A percentile compares a stretch with the other conserved stretches of the same genome.
These are phyloP conservation scores for Thuja plicata DNA, from an alignment of 83 land plant genomes.

Conservation along the genomic window DNA sequence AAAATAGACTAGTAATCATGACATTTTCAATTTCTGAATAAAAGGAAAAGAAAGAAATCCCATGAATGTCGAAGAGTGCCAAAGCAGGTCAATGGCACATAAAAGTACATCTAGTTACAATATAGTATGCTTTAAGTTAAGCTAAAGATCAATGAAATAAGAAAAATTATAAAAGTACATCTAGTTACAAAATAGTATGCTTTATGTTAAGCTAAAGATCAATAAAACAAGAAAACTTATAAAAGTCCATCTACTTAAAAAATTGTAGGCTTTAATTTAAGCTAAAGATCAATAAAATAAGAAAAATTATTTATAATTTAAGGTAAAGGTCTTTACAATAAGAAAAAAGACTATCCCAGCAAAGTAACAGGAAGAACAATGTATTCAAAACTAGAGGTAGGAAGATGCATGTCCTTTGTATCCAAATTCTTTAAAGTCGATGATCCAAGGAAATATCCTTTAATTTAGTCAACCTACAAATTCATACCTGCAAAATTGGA, in stretches of 20 bases:
- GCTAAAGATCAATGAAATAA: no score
- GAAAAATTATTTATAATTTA: no score
- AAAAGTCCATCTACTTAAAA: not conserved
- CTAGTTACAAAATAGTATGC: no score
- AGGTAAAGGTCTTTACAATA: not conserved
- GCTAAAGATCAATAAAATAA: not conserved
- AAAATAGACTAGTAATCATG: not conserved
- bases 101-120: no score
- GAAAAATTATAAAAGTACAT: no score
- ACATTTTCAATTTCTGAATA: not conserved
- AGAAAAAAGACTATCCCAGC: not conserved
- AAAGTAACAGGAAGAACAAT: not conserved
- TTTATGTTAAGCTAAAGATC: no score
- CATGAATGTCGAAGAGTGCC: not conserved
- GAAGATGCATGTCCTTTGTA: not conserved
- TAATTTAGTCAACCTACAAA: not conserved
- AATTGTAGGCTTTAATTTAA: not conserved
- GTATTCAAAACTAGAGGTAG: not conserved
- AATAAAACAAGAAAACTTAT: no score
- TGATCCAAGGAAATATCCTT: not conserved
- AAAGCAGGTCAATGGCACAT: not conserved
- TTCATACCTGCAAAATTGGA: slow-evolving; percentile 65
- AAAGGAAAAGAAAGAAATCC: not conserved
- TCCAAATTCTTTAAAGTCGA: not conserved
- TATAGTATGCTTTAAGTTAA: no score